A percentile compares a stretch with the other conserved stretches of the same genome.
phyloP scores from a whole-genome alignment of 305 asterid genomes.

The Solanum aculeatissimum region DNA sequence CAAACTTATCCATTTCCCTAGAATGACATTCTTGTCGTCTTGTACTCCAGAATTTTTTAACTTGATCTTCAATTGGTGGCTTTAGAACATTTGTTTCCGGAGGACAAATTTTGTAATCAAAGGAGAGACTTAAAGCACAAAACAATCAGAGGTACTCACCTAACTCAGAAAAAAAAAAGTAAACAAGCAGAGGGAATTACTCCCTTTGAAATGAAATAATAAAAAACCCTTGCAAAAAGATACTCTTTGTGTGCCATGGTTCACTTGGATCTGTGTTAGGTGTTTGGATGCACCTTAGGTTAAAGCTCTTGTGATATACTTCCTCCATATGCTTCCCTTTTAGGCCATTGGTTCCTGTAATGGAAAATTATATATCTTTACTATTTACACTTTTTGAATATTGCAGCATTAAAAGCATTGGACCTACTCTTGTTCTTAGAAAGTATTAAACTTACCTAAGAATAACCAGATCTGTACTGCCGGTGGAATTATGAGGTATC shows the following conservation, averaged over 20 bases:
- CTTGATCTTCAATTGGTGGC: not conserved
- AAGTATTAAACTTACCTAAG: not conserved
- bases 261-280: not conserved
- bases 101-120: not conserved
- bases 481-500: not conserved
- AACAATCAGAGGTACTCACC: not conserved
- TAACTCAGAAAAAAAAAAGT: not conserved
- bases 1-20: not conserved
- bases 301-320: not conserved
- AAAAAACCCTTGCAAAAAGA: not conserved
- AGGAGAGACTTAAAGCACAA: not conserved
- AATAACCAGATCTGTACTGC: not conserved
- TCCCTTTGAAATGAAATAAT: not conserved
- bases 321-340: not conserved
- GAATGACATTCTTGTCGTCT: not conserved
- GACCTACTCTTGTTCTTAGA: not conserved
- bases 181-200: not conserved
- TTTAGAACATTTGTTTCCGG: not conserved
- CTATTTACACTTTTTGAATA: not conserved
- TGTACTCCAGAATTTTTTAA: not conserved
- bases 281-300: not conserved
- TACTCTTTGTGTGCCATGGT: not conserved
- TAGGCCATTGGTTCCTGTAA: not conserved
- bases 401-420: not conserved
- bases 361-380: not conserved